Evolutionary conservation across 2,329 filamentous ascomycete species (phyloP).

Genomic region (Beauveria sp.): DNA sequence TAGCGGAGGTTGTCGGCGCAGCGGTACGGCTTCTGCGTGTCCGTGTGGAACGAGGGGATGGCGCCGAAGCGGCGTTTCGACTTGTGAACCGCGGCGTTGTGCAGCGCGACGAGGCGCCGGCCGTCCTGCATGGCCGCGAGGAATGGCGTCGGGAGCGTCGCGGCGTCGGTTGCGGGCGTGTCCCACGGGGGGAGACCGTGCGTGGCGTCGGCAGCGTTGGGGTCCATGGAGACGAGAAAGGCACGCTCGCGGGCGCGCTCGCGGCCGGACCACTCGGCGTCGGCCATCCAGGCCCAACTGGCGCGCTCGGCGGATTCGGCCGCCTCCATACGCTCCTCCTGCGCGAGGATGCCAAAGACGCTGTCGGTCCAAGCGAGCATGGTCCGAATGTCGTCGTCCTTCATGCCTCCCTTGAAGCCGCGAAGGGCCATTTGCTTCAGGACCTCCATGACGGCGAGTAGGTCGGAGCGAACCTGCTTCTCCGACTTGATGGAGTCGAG

Average conservation of each 20-base stretch:
- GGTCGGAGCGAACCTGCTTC: constrained; percentile 72
- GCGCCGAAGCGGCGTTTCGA: constrained; percentile 82
- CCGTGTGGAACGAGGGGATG: constrained; percentile 83
- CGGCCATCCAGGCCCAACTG: constrained; percentile 71
- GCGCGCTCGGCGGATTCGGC: constrained; percentile 62
- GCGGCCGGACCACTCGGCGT: constrained; percentile 66
- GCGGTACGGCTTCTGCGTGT: constrained; percentile 90
- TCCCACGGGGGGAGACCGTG: constrained; percentile 56
- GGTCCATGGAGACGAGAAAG: constrained; percentile 72
- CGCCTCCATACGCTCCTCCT: constrained; percentile 71
- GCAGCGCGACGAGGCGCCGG: constrained; percentile 72
- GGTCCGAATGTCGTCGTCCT: constrained; percentile 65
- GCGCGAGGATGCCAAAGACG: constrained; percentile 67
- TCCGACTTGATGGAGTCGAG: constrained; percentile 84
- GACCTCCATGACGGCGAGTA: constrained; percentile 81
- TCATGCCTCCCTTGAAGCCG: constrained; percentile 77
- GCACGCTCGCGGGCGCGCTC: constrained; percentile 73
- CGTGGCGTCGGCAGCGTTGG: constrained; percentile 30
- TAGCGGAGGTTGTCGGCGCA: constrained; percentile 88
- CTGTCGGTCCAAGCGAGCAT: constrained; percentile 74
- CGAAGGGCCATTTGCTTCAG: constrained; percentile 86
- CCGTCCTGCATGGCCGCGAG: constrained; percentile 69
- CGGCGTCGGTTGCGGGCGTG: constrained; percentile 34
- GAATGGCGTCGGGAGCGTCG: constrained; percentile 62
- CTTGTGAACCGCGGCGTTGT: constrained; percentile 81